phyloP scores from a whole-genome alignment of 495 filamentous ascomycete genomes.

The Lindgomyces ingoldianus region DNA sequence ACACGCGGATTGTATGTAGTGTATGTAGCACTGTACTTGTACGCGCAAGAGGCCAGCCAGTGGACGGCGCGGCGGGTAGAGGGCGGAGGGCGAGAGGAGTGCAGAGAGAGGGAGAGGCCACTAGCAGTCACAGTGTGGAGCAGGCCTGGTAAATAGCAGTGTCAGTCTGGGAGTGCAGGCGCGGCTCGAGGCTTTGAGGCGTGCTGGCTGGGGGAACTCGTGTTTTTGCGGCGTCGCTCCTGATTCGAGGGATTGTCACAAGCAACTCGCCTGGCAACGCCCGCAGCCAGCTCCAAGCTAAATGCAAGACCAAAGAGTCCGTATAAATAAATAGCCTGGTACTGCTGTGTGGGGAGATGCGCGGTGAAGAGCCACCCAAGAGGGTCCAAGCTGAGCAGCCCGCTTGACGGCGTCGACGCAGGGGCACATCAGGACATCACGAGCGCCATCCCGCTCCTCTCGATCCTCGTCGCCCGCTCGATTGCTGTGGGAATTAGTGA shows the following conservation, averaged over 20 bases:
- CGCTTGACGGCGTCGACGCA: background rate
- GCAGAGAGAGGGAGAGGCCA: background rate
- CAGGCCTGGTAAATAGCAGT: too few relatives aligned
- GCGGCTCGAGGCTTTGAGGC: constrained; percentile 17
- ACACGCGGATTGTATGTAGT: background rate
- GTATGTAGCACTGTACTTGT: background rate
- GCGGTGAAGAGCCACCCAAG: background rate
- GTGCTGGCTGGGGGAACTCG: background rate
- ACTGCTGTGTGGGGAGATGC: background rate
- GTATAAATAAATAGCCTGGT: background rate
- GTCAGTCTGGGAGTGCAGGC: too few relatives aligned
- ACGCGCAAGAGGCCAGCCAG: background rate
- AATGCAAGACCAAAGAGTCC: too few relatives aligned
- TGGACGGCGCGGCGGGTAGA: background rate
- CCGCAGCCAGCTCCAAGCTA: too few relatives aligned
- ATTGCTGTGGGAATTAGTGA: too few relatives aligned
- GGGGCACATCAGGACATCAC: constrained; percentile 2
- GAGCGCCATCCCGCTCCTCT: background rate
- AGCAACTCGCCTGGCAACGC: background rate
- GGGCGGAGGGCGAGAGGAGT: background rate
- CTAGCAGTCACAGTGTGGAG: background rate
- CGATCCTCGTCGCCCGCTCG: too few relatives aligned
- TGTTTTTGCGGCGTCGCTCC: constrained; percentile 1
- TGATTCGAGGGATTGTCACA: constrained; percentile 21
- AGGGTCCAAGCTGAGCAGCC: background rate